A percentile compares a stretch with the other conserved stretches of the same genome.
These are phyloP conservation scores for Neolentinus lepideus DNA, from an alignment of 1,284 basidiomycete species.

Conservation along the genomic window DNA sequence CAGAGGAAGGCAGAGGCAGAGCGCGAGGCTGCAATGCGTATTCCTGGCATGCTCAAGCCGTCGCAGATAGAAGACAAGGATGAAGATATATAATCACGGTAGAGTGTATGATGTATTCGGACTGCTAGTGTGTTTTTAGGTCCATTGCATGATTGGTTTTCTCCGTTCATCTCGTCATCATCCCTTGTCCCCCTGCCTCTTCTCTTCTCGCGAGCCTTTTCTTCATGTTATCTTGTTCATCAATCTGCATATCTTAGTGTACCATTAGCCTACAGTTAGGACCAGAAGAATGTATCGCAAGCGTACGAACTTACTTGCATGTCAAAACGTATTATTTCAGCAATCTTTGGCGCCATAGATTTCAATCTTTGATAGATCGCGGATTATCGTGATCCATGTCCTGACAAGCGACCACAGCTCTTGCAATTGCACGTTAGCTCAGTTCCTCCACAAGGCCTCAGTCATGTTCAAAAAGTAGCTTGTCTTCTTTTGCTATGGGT, in stretches of 20 bases:
- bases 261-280: not conserved
- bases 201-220: not conserved
- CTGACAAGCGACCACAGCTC: no score
- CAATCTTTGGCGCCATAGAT: not conserved
- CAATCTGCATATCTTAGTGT: slow-evolving; percentile 1
- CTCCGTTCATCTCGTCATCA: not conserved
- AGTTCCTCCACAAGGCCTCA: not conserved
- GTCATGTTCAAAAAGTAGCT: slow-evolving; percentile 16
- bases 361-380: not conserved
- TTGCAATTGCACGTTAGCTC: not conserved
- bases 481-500: slow-evolving; percentile 1
- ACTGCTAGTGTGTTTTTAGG: not conserved
- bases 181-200: not conserved
- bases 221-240: not conserved
- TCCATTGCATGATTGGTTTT: not conserved
- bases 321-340: no score
- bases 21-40: slow-evolving; percentile 83
- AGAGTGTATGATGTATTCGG: slow-evolving; percentile 8
- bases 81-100: slow-evolving; percentile 60
- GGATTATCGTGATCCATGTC: not conserved
- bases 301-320: not conserved
- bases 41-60: slow-evolving; percentile 99
- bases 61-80: slow-evolving; percentile 90
- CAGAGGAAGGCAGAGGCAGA: slow-evolving; percentile 68
- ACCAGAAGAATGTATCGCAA: slow-evolving; percentile 1